A percentile compares a stretch with the other conserved stretches of the same genome.
These are phyloP conservation scores for Plenodomus biglobosus DNA, from an alignment of 2,329 filamentous ascomycete species.

Conservation along the genomic window DNA sequence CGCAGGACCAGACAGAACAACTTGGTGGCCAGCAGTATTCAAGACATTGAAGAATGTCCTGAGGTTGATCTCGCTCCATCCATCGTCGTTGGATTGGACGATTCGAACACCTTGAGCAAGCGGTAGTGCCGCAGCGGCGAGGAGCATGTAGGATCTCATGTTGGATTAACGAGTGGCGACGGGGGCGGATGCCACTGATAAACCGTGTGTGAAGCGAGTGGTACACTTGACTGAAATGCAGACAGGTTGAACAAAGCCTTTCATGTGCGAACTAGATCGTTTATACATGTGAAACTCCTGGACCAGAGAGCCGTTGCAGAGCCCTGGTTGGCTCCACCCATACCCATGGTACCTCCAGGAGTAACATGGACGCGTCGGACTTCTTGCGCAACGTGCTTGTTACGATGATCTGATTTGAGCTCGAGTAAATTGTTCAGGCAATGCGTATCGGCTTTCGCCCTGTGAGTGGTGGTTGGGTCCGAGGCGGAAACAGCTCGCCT, in stretches of 20 bases:
- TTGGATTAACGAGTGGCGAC: conserved; percentile 41
- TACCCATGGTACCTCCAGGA: not conserved
- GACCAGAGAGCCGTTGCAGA: not conserved
- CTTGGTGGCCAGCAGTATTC: conserved; percentile 58
- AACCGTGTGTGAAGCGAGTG: not conserved
- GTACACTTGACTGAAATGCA: not conserved
- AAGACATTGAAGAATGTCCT: conserved; percentile 62
- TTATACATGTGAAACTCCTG: conserved; percentile 9
- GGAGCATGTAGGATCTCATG: conserved; percentile 31
- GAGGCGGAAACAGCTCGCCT: conserved; percentile 15
- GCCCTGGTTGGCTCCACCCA: not conserved
- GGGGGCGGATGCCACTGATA: not conserved
- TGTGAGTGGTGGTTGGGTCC: conserved; percentile 29
- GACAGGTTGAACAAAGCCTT: not conserved
- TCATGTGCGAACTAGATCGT: not conserved
- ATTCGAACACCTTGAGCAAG: conserved; percentile 34
- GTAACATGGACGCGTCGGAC: not conserved
- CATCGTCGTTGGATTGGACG: conserved; percentile 70
- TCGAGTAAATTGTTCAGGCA: conserved; percentile 25
- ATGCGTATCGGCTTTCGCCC: conserved; percentile 17
- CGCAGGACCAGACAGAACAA: conserved; percentile 66
- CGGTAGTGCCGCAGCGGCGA: conserved; percentile 28
- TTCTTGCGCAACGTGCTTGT: conserved; percentile 18
- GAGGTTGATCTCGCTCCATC: conserved; percentile 71
- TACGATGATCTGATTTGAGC: conserved; percentile 29